Base-by-base conservation (phyloP, 352 stramenopile genomes). In the Achlya hypogyna region DNA sequence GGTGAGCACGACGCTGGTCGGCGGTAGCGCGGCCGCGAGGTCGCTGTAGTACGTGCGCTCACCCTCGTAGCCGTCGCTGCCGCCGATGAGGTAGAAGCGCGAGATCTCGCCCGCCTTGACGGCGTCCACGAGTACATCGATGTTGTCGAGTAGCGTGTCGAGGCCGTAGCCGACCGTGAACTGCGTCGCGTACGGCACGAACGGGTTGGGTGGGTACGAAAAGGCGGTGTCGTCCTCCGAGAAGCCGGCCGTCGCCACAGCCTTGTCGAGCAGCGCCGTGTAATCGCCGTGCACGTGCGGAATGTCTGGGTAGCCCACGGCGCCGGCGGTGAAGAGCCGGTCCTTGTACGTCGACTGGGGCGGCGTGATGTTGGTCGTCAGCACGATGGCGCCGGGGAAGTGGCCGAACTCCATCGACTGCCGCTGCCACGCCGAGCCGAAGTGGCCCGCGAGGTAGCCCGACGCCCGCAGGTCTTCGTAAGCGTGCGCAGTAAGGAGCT, bases 31-130 rank as follows among this genome's bases (percentile, higher is more conserved):
- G 53, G 76, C 71, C 0, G 76, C 79, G 49, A 91, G 59, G 18
- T 88, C 72, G 23, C 77, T 87, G 67, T 85, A 91, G 69, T 91
- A 91, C 60, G 65, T 84, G 43, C 82, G 74, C 60, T 89, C 74
- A 60, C 78, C 84, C 65, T 91, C 79, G 52, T 69, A 77, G 47
- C 82, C 82, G 73, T 91, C 82, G 58, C 78, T 89, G 54, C 82
- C 82, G 35, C 82, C 82, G 72, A 91, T 87, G 40, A 91, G 69
- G 54, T 87, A 83, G 65, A 91, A 80, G 16, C 78, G 71, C 38
- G 74, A 86, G 56, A 91, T 70, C 10, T 73, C 64, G 38, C 80
- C 80, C 62, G 53, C 79, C 38, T 84, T 62, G 27, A 75, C 78
- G 29, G 77, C 78, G 47, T 86, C 69, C 63, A 91, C 75, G 22